phyloP scores from a whole-genome alignment of 2,329 filamentous ascomycete genomes.

The Aureobasidium sp. region DNA sequence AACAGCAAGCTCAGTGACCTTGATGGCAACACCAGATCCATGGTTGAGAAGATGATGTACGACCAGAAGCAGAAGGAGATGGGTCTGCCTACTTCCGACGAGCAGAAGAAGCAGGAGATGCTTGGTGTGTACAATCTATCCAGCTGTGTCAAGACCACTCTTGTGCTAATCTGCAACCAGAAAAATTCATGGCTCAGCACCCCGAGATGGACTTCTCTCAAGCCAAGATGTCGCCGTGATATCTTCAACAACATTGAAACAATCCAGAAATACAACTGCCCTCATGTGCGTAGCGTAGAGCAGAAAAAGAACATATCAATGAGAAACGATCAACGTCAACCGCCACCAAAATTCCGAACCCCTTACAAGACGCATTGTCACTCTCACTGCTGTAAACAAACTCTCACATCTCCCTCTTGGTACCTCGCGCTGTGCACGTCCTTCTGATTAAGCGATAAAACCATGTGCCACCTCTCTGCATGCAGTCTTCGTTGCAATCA shows the following conservation, averaged over 20 bases:
- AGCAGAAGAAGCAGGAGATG: conserved; percentile 91
- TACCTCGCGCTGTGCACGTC: too few species aligned
- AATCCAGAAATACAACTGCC: neutral
- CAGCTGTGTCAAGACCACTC: neutral
- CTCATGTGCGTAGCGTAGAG: neutral
- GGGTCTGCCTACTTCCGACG: conserved; percentile 82
- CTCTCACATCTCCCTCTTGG: neutral
- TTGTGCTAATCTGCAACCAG: conserved; percentile 5
- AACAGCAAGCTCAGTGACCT: conserved; percentile 85
- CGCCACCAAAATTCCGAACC: neutral
- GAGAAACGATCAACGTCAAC: conserved; percentile 1
- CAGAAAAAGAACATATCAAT: neutral
- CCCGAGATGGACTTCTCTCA: conserved; percentile 65
- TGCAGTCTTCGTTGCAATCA: neutral
- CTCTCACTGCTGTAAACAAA: neutral
- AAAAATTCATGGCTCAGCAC: conserved; percentile 77
- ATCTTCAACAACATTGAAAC: neutral
- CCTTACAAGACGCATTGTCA: neutral
- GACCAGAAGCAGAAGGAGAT: conserved; percentile 96
- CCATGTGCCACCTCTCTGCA: neutral
- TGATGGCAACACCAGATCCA: conserved; percentile 86
- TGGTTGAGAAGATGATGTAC: conserved; percentile 99
- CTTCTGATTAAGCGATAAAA: neutral
- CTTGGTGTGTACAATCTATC: conserved; percentile 42
- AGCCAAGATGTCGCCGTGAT: conserved; percentile 45